Evolutionary conservation across 2,329 filamentous ascomycete species (phyloP).

Genomic region (Colletotrichum lupini): DNA sequence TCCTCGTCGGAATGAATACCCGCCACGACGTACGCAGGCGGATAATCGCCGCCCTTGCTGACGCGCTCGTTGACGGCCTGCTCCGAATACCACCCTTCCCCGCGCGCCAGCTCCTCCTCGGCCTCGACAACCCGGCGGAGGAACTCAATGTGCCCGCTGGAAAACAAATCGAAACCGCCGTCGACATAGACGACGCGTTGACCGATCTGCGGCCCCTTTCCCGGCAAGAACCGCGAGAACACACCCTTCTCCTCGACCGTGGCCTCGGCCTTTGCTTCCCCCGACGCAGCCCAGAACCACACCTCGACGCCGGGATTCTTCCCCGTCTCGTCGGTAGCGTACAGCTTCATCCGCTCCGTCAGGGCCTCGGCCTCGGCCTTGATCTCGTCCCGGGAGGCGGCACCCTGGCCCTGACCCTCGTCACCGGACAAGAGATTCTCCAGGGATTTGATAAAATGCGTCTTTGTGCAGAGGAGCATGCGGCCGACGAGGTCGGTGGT

Average conservation of each 20-base stretch:
- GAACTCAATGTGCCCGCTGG: constrained; percentile 96
- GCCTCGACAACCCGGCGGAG: constrained; percentile 79
- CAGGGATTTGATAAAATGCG: constrained; percentile 90
- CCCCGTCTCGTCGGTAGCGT: constrained; percentile 88
- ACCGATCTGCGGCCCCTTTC: constrained; percentile 76
- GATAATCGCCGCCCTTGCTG: constrained; percentile 78
- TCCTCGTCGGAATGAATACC: constrained; percentile 95
- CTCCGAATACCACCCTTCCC: constrained; percentile 79
- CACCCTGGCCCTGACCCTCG: constrained; percentile 71
- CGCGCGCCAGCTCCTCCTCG: constrained; percentile 76
- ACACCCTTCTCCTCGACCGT: constrained; percentile 70
- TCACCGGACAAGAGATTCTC: constrained; percentile 74
- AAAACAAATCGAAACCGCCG: constrained; percentile 96
- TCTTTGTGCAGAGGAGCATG: constrained; percentile 96
- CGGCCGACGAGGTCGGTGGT: constrained; percentile 98
- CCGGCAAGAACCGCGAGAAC: constrained; percentile 77
- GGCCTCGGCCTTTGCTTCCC: constrained; percentile 55
- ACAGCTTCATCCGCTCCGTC: constrained; percentile 81
- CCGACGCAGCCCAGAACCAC: constrained; percentile 80
- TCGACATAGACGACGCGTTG: constrained; percentile 95
- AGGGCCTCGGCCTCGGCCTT: constrained; percentile 73
- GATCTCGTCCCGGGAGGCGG: constrained; percentile 70
- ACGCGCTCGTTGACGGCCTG: constrained; percentile 72
- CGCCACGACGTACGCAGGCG: constrained; percentile 87
- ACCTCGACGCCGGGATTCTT: constrained; percentile 83